Evolutionary conservation across 2,329 filamentous ascomycete species (phyloP).

Genomic region (Fusarium fracticaudum): DNA sequence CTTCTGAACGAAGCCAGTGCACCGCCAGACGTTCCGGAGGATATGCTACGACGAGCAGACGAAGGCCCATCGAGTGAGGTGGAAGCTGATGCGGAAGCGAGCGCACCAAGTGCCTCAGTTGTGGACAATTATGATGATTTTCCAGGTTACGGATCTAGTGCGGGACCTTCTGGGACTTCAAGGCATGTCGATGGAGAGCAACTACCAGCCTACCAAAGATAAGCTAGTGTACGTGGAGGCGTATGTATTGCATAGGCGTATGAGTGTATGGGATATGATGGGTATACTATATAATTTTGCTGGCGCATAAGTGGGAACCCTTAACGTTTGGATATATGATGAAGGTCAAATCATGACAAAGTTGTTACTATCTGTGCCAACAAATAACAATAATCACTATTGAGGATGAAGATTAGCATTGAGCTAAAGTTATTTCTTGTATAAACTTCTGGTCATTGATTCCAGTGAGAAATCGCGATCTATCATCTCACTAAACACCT

Average conservation of each 20-base stretch:
- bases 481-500: not conserved
- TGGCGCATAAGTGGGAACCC: conserved; percentile 9
- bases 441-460: not conserved
- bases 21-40: conserved; percentile 66
- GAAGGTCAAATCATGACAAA: conserved; percentile 23
- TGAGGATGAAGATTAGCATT: not conserved
- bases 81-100: conserved; percentile 53
- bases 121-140: conserved; percentile 66
- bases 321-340: conserved; percentile 31
- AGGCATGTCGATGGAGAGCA: conserved; percentile 45
- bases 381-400: not conserved
- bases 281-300: conserved; percentile 22
- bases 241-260: conserved; percentile 20
- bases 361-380: conserved; percentile 11
- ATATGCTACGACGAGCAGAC: conserved; percentile 54
- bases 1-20: conserved; percentile 72
- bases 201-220: conserved; percentile 53
- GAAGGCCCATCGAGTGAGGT: conserved; percentile 44
- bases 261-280: conserved; percentile 15
- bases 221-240: conserved; percentile 22
- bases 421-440: not conserved
- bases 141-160: conserved; percentile 42
- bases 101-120: conserved; percentile 69
- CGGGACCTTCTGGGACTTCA: conserved; percentile 36
- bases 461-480: not conserved